A percentile compares a stretch with the other conserved stretches of the same genome.
Conservation (phyloP, 1,284 basidiomycete species). For the Mycena citricolor region DNA sequence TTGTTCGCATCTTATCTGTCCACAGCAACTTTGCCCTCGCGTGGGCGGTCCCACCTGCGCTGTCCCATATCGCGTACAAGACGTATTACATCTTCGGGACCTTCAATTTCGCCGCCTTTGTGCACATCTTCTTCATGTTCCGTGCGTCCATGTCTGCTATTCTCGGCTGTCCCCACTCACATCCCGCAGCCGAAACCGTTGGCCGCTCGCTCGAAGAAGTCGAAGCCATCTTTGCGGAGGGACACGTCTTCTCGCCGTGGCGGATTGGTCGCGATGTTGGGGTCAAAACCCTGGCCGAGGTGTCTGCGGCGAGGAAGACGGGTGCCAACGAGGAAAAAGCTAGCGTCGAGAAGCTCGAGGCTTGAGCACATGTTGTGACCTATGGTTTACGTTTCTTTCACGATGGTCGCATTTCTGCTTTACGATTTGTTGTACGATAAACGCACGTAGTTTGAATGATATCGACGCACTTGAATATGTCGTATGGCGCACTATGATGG, state of each 20-base stretch:
- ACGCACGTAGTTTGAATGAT: too few relatives aligned
- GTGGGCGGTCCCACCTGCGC: conserved; percentile 60
- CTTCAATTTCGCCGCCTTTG: conserved; percentile 75
- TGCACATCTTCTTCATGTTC: too few relatives aligned
- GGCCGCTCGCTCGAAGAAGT: conserved; percentile 73
- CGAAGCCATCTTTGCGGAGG: conserved; percentile 71
- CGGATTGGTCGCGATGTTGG: conserved; percentile 61
- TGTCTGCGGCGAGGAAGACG: conserved; percentile 26
- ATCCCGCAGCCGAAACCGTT: conserved; percentile 62
- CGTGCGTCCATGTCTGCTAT: too few relatives aligned
- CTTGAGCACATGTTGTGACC: too few relatives aligned
- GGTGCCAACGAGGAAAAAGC: too few relatives aligned
- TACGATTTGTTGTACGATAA: too few relatives aligned
- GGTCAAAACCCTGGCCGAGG: conserved; percentile 55
- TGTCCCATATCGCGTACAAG: conserved; percentile 53
- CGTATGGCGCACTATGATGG: too few relatives aligned
- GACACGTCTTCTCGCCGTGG: conserved; percentile 73
- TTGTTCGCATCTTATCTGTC: background rate
- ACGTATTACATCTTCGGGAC: conserved; percentile 77
- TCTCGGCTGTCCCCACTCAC: too few relatives aligned
- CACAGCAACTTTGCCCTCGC: conserved; percentile 64
- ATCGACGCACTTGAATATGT: too few relatives aligned
- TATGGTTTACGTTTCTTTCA: too few relatives aligned
- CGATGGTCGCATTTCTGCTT: too few relatives aligned
- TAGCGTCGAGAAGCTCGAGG: too few relatives aligned